These are phyloP conservation scores for Exidia glandulosa DNA, from an alignment of 768 basidiomycete genomes.

Conservation along the genomic window DNA sequence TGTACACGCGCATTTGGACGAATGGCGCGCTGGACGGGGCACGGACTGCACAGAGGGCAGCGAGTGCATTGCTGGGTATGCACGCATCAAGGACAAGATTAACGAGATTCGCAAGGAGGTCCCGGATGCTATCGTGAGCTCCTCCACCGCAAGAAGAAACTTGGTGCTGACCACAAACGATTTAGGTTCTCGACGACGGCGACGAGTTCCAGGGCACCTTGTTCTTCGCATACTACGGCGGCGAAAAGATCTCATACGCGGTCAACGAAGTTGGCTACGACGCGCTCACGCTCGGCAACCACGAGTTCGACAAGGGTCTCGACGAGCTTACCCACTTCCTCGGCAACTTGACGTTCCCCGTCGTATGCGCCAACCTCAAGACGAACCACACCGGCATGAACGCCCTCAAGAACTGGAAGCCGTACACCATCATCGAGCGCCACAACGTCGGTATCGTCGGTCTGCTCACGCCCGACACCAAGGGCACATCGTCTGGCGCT, in stretches of 20 bases:
- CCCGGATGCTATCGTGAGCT: constrained; percentile 27
- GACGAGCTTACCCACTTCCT: not conserved
- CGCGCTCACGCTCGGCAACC: constrained; percentile 35
- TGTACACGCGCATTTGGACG: constrained; percentile 34
- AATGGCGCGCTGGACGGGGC: constrained; percentile 19
- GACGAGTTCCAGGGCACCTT: constrained; percentile 40
- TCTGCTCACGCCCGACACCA: constrained; percentile 31
- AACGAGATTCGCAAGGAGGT: constrained; percentile 20
- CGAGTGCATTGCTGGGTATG: constrained; percentile 34
- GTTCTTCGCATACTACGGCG: constrained; percentile 35
- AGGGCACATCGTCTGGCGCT: constrained; percentile 23
- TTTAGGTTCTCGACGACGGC: constrained; percentile 35
- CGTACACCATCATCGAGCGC: constrained; percentile 29
- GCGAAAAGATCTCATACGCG: constrained; percentile 28
- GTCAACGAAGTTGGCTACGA: constrained; percentile 35
- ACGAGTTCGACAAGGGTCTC: constrained; percentile 36
- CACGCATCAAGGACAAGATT: constrained; percentile 29
- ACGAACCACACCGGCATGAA: constrained; percentile 19
- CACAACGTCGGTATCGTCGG: constrained; percentile 32
- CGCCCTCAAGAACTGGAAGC: constrained; percentile 23
- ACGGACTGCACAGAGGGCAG: constrained; percentile 25
- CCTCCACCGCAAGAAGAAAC: no score
- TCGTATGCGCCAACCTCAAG: constrained; percentile 34
- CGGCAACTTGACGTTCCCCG: constrained; percentile 30
- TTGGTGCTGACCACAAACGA: no score